phyloP scores from a whole-genome alignment of 2,329 filamentous ascomycete species.

The Fusarium pseudoanthophilum region DNA sequence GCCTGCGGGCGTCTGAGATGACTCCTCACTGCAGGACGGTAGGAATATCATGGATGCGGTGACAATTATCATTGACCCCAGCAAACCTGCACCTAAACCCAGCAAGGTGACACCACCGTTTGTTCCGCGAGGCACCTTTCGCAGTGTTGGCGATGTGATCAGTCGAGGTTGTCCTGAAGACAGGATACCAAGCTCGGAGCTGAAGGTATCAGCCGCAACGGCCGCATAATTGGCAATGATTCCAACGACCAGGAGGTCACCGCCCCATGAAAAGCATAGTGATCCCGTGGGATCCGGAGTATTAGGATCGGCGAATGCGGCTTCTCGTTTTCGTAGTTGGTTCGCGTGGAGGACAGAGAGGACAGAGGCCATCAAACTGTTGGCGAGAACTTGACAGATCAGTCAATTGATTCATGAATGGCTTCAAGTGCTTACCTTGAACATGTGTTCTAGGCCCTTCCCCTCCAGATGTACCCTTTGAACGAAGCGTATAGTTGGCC shows the following conservation, averaged over 20 bases:
- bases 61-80: slow-evolving; percentile 79
- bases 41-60: slow-evolving; percentile 72
- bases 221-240: slow-evolving; percentile 88
- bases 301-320: slow-evolving; percentile 51
- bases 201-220: slow-evolving; percentile 92
- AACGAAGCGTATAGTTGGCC: slow-evolving; percentile 79
- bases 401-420: background rate
- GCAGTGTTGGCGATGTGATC: slow-evolving; percentile 81
- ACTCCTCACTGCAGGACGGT: slow-evolving; percentile 70
- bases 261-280: slow-evolving; percentile 69
- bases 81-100: slow-evolving; percentile 77
- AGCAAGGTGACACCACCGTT: slow-evolving; percentile 88
- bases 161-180: slow-evolving; percentile 80
- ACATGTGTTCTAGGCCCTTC: slow-evolving; percentile 86
- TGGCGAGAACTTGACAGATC: slow-evolving; percentile 74
- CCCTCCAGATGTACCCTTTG: slow-evolving; percentile 77
- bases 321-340: slow-evolving; percentile 63
- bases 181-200: slow-evolving; percentile 93
- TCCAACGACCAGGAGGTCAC: slow-evolving; percentile 71
- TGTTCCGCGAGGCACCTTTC: slow-evolving; percentile 86
- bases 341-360: slow-evolving; percentile 68
- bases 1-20: slow-evolving; percentile 52
- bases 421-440: slow-evolving; percentile 65
- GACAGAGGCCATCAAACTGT: slow-evolving; percentile 82
- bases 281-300: slow-evolving; percentile 51